phyloP scores from a whole-genome alignment of 306 rosid genomes.

The Urtica urens region DNA sequence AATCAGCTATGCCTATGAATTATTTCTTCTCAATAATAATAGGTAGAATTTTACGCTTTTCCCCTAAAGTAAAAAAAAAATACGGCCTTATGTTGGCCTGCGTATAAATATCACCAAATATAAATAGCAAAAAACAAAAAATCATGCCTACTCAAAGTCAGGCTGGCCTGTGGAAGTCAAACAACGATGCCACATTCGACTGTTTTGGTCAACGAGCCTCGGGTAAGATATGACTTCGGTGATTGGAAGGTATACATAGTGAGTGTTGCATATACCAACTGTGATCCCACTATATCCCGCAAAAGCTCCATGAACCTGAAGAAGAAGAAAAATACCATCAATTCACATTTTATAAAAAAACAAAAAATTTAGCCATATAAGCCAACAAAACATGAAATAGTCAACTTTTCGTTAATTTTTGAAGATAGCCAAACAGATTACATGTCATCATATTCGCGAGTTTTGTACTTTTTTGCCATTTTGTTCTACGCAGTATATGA shows the following conservation, averaged over 20 bases:
- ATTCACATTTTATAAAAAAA: too few relatives aligned
- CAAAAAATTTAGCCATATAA: too few relatives aligned
- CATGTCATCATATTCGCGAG: neutral
- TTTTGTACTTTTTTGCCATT: neutral
- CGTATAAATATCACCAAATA: slow-evolving; percentile 5
- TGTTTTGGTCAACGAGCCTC: slow-evolving; percentile 74
- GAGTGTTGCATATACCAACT: slow-evolving; percentile 92
- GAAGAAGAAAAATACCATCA: slow-evolving; percentile 16
- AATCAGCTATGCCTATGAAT: too few relatives aligned
- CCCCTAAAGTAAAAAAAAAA: slow-evolving; percentile 20
- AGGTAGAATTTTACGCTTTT: too few relatives aligned
- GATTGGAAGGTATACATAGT: slow-evolving; percentile 86
- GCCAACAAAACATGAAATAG: too few relatives aligned
- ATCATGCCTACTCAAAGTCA: slow-evolving; percentile 42
- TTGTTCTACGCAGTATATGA: neutral
- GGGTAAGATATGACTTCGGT: slow-evolving; percentile 88
- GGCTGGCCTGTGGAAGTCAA: slow-evolving; percentile 98
- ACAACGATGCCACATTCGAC: slow-evolving; percentile 99
- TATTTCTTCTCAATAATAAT: too few relatives aligned
- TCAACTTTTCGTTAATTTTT: too few relatives aligned
- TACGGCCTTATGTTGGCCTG: slow-evolving; percentile 19
- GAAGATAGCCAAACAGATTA: too few relatives aligned
- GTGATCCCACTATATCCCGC: slow-evolving; percentile 97
- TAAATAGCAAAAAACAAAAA: neutral
- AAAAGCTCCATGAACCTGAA: slow-evolving; percentile 96